Conservation (phyloP, 768 basidiomycete genomes). For the Gyrodon lividus region DNA sequence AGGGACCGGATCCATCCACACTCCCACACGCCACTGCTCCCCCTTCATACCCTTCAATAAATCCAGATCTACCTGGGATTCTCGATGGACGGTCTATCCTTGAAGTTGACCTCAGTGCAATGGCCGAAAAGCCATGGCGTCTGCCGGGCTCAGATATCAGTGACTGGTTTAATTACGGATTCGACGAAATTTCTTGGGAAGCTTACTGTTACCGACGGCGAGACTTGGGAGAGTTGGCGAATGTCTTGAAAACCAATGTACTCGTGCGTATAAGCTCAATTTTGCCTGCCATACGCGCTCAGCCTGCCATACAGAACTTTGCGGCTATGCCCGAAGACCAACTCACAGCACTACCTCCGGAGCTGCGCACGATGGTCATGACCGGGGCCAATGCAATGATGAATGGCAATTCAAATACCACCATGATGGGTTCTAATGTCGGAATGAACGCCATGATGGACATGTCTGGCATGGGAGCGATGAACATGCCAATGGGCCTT, state of each 20-base stretch:
- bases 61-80: slow-evolving; percentile 62
- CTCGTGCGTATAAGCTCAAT: slow-evolving; percentile 49
- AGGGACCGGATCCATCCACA: slow-evolving; percentile 60
- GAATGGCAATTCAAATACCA: slow-evolving; percentile 53
- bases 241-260: slow-evolving; percentile 79
- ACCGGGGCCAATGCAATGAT: slow-evolving; percentile 78
- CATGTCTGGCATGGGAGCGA: slow-evolving; percentile 63
- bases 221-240: slow-evolving; percentile 76
- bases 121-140: slow-evolving; percentile 88
- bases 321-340: slow-evolving; percentile 82
- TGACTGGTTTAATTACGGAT: slow-evolving; percentile 99
- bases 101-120: slow-evolving; percentile 74
- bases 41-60: slow-evolving; percentile 76
- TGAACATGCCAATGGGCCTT: slow-evolving; percentile 54
- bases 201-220: slow-evolving; percentile 84
- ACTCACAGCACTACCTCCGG: slow-evolving; percentile 71
- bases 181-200: slow-evolving; percentile 96
- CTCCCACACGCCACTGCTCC: slow-evolving; percentile 71
- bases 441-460: slow-evolving; percentile 77
- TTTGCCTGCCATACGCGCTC: slow-evolving; percentile 1
- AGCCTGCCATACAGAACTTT: slow-evolving; percentile 55
- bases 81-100: slow-evolving; percentile 78
- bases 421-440: slow-evolving; percentile 51
- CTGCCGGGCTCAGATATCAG: slow-evolving; percentile 88
- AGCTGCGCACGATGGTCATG: slow-evolving; percentile 86